Conservation (phyloP, 495 filamentous ascomycete species). For the Lasiosphaeria hispida region DNA sequence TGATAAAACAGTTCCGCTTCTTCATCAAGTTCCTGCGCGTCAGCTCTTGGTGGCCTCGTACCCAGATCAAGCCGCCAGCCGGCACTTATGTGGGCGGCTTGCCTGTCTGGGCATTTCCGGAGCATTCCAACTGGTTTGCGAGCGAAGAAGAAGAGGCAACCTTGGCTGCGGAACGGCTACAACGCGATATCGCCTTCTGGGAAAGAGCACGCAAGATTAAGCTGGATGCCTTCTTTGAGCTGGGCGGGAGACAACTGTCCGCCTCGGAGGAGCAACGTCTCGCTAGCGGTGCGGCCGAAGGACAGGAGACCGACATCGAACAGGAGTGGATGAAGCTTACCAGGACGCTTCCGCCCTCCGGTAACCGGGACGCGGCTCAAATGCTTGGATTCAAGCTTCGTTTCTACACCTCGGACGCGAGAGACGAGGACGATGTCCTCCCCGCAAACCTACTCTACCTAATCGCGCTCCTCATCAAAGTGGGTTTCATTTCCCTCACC, state of each 20-base stretch:
- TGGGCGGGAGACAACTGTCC: constrained; percentile 60
- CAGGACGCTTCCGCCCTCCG: constrained; percentile 74
- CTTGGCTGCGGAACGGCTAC: constrained; percentile 48
- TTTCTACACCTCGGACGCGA: constrained; percentile 78
- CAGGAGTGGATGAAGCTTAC: constrained; percentile 74
- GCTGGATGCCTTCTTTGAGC: constrained; percentile 82
- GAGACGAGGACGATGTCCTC: constrained; percentile 62
- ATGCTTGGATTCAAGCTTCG: constrained; percentile 96
- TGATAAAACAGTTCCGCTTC: constrained; percentile 65
- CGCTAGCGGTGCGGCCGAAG: constrained; percentile 41
- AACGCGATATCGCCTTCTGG: constrained; percentile 80
- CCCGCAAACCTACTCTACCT: constrained; percentile 91
- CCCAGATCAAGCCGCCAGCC: constrained; percentile 35
- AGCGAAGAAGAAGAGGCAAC: constrained; percentile 64
- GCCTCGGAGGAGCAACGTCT: constrained; percentile 47
- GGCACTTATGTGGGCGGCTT: constrained; percentile 52
- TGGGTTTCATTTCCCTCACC: constrained; percentile 92
- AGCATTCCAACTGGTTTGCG: constrained; percentile 53
- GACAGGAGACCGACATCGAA: constrained; percentile 50
- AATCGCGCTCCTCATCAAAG: constrained; percentile 88
- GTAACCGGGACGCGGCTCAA: constrained; percentile 89
- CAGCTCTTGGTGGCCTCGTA: constrained; percentile 96
- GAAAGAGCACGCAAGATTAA: constrained; percentile 69
- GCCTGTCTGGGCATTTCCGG: constrained; percentile 78
- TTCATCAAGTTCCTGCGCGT: constrained; percentile 86